Evolutionary conservation across 495 filamentous ascomycete species (phyloP).

Genomic region (Copromyces sp.): DNA sequence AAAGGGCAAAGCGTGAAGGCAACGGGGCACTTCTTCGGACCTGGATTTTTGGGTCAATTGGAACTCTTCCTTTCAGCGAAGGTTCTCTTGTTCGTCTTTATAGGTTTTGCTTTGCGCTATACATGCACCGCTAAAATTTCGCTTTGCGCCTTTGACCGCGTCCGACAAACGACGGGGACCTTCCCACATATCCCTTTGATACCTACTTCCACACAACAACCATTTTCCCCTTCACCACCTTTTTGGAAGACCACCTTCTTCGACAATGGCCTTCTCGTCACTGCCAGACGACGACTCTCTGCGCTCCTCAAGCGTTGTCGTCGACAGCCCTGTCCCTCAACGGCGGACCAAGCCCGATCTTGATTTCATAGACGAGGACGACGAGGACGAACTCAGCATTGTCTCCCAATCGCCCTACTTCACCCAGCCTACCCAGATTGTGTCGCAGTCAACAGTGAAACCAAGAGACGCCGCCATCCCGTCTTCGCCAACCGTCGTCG

Average conservation of each 20-base stretch:
- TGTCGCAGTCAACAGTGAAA: slow-evolving; percentile 19
- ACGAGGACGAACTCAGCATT: slow-evolving; percentile 12
- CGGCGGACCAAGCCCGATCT: background rate
- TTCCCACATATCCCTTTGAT: background rate
- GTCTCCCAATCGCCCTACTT: slow-evolving; percentile 30
- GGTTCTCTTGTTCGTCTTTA: background rate
- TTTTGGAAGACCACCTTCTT: background rate
- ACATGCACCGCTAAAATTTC: background rate
- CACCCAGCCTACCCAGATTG: slow-evolving; percentile 61
- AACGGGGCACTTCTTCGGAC: background rate
- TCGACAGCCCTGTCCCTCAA: background rate
- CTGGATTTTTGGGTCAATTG: background rate
- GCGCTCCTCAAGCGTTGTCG: background rate
- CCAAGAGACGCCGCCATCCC: slow-evolving; percentile 5
- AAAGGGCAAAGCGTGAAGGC: background rate
- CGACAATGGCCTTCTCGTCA: slow-evolving; percentile 8
- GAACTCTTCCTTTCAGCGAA: background rate
- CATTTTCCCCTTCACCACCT: background rate
- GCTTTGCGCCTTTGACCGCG: background rate
- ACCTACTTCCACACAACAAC: background rate
- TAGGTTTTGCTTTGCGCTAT: background rate
- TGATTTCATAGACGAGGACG: slow-evolving; percentile 8
- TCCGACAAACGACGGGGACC: background rate
- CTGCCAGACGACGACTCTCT: background rate
- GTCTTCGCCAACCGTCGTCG: slow-evolving; percentile 44